Conservation (phyloP, 805 yeast genomes). For the Wickerhamomyces chaumierensis region DNA sequence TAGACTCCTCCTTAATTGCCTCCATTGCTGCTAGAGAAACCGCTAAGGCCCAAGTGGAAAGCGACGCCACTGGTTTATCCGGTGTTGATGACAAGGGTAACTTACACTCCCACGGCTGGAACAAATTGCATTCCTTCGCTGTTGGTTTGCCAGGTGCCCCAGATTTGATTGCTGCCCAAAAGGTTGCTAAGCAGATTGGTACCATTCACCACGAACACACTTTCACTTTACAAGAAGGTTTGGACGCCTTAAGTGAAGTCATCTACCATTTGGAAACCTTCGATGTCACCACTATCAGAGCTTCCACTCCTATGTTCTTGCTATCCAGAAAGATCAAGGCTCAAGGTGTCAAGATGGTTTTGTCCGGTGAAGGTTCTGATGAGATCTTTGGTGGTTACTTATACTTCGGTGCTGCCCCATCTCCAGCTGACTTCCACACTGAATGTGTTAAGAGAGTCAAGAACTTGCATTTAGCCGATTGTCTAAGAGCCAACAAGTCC, state of each 20-base stretch:
- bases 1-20: conserved; percentile 94
- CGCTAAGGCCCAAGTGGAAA: conserved; percentile 47
- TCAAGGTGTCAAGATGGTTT: conserved; percentile 98
- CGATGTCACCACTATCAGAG: conserved; percentile 98
- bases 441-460: conserved; percentile 95
- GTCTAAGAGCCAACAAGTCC: conserved; percentile 97
- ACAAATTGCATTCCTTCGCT: conserved; percentile 89
- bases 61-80: conserved; percentile 50
- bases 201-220: conserved; percentile 97
- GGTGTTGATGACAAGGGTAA: conserved; percentile 90
- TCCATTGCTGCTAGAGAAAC: conserved; percentile 97
- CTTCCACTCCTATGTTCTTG: conserved; percentile 98
- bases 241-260: conserved; percentile 90
- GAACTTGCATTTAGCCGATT: conserved; percentile 94
- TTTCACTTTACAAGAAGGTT: conserved; percentile 92
- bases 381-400: conserved; percentile 98
- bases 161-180: conserved; percentile 90
- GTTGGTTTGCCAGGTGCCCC: conserved; percentile 97
- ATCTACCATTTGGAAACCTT: conserved; percentile 93
- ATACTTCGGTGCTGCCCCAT: conserved; percentile 95
- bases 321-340: conserved; percentile 96
- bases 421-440: conserved; percentile 83
- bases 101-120: conserved; percentile 66
- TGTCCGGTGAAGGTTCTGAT: conserved; percentile 98
- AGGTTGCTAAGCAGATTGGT: conserved; percentile 93